Conservation (phyloP, 768 basidiomycete species). For the Dendrothele bispora region DNA sequence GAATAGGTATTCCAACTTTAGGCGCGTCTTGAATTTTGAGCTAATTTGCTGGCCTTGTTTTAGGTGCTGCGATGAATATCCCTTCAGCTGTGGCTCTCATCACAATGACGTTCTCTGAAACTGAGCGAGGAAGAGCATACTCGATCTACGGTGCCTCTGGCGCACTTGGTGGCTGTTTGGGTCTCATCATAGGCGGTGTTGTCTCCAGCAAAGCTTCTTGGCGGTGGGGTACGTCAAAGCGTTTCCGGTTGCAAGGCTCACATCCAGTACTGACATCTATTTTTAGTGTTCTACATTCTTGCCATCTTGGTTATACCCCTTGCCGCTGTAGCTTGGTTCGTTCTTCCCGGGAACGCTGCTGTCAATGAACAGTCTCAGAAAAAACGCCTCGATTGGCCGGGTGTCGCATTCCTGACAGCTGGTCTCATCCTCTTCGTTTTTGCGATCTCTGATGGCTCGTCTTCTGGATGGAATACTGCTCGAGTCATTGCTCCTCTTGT, state of each 20-base stretch:
- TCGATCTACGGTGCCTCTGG: not conserved
- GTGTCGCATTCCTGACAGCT: not conserved
- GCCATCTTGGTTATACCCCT: not conserved
- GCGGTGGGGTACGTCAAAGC: not conserved
- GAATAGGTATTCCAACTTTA: too few relatives aligned
- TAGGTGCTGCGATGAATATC: conserved; percentile 5
- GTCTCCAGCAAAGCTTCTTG: not conserved
- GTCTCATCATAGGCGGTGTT: not conserved
- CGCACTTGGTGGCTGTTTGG: not conserved
- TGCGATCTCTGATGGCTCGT: conserved; percentile 31
- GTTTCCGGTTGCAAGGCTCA: not conserved
- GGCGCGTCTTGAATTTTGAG: too few relatives aligned
- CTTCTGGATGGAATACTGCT: conserved; percentile 40
- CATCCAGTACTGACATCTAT: not conserved
- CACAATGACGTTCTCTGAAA: not conserved
- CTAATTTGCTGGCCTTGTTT: too few relatives aligned
- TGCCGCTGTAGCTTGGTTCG: not conserved
- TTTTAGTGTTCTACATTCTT: not conserved
- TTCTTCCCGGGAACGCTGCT: not conserved
- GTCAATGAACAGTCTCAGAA: too few relatives aligned
- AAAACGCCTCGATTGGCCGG: not conserved
- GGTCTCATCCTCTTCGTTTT: conserved; percentile 31
- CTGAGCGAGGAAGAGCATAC: not conserved
- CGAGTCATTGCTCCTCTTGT: conserved; percentile 40
- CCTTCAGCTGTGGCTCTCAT: conserved; percentile 3